Conservation (phyloP, 441 rosid species). For the Syzygium syzygioides region DNA sequence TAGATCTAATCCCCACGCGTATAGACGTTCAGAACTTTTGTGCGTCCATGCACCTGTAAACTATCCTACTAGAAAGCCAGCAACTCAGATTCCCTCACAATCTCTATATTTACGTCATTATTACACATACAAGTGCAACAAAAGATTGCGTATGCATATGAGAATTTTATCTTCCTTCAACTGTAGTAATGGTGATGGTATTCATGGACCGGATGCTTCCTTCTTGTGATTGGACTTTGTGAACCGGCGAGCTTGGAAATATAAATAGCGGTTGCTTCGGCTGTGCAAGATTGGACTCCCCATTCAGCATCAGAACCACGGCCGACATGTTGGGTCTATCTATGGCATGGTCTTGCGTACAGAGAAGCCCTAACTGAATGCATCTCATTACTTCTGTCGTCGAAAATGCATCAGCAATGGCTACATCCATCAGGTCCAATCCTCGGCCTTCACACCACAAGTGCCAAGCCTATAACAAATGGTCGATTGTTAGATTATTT, state of each 20-base stretch:
- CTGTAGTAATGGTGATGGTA: neutral
- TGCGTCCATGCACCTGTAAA: neutral
- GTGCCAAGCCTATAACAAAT: neutral
- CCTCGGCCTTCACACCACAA: conserved; percentile 1
- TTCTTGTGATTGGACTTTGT: neutral
- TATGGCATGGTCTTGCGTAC: neutral
- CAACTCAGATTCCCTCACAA: neutral
- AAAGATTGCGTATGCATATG: neutral
- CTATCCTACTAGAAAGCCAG: neutral
- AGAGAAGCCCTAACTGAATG: conserved; percentile 1
- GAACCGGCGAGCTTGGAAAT: neutral
- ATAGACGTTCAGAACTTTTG: neutral
- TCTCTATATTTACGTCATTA: neutral
- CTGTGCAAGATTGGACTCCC: neutral
- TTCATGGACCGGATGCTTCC: neutral
- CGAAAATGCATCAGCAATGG: neutral
- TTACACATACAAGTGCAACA: neutral
- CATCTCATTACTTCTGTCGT: neutral
- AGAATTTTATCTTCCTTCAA: neutral
- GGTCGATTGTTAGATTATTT: neutral
- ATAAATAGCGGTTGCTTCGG: neutral
- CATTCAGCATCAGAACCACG: neutral
- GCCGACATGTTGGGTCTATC: conserved; percentile 5
- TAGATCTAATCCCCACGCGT: neutral
- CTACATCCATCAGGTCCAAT: neutral